Conservation (phyloP, 148 eudicot species). For the Drosera capensis region DNA sequence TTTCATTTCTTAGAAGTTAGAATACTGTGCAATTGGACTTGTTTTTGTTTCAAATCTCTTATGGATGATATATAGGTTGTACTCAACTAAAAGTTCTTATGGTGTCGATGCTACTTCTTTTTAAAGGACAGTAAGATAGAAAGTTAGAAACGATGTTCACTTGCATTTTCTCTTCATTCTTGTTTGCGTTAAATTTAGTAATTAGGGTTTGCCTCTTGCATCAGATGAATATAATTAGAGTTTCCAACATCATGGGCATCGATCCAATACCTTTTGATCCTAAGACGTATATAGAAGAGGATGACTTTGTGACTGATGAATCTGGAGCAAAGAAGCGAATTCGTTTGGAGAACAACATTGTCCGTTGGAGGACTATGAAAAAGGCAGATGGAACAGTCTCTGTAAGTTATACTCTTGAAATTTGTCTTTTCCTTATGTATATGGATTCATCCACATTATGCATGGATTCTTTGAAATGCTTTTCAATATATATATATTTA, state of each 20-base stretch:
- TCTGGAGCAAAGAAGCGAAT: slow-evolving; percentile 85
- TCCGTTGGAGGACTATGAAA: slow-evolving; percentile 79
- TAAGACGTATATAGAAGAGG: slow-evolving; percentile 79
- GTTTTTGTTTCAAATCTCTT: too few species aligned
- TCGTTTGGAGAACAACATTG: slow-evolving; percentile 85
- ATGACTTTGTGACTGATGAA: slow-evolving; percentile 77
- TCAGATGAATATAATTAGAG: slow-evolving; percentile 91
- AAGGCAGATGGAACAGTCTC: slow-evolving; percentile 57
- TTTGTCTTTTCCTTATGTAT: not conserved
- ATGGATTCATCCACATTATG: not conserved
- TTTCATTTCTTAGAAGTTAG: too few species aligned
- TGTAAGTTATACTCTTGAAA: slow-evolving; percentile 34
- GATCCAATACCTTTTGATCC: slow-evolving; percentile 93
- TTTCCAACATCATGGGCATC: slow-evolving; percentile 96
- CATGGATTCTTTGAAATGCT: not conserved
- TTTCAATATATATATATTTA: too few species aligned
- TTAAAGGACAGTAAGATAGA: too few species aligned
- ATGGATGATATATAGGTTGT: too few species aligned
- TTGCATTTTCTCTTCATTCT: not conserved
- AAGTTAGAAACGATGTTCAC: not conserved
- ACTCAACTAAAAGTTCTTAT: too few species aligned
- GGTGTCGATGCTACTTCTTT: too few species aligned
- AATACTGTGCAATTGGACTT: too few species aligned
- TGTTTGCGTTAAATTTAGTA: not conserved
- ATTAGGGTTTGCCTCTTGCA: slow-evolving; percentile 8